Conservation (phyloP, 192 early-diverging fungal species). For the Podila minutissima region DNA sequence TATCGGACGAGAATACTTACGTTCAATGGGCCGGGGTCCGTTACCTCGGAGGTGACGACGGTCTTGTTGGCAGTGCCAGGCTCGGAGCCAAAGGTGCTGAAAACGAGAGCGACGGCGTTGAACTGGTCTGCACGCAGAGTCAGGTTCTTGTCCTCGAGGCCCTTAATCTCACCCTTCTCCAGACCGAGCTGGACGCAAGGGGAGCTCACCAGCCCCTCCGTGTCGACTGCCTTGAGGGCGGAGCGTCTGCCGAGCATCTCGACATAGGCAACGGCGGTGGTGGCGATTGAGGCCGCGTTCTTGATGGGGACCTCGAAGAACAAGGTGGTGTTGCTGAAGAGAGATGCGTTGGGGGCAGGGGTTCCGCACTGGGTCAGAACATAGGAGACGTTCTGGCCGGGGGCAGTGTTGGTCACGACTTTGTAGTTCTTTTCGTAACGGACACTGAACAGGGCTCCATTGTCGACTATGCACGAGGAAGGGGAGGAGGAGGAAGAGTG, state of each 20-base stretch:
- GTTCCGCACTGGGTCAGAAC: conserved; percentile 82
- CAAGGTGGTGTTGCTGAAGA: conserved; percentile 55
- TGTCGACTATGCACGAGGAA: conserved; percentile 33
- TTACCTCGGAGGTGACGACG: conserved; percentile 55
- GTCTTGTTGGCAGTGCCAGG: conserved; percentile 53
- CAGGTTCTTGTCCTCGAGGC: conserved; percentile 52
- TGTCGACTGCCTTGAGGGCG: conserved; percentile 48
- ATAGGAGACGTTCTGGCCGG: conserved; percentile 59
- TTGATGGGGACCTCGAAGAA: conserved; percentile 55
- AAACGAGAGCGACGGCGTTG: conserved; percentile 57
- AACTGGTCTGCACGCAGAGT: conserved; percentile 61
- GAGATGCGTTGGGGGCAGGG: conserved; percentile 51
- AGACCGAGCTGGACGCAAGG: conserved; percentile 59
- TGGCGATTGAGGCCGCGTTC: conserved; percentile 53
- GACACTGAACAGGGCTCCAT: conserved; percentile 69
- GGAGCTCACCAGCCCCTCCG: conserved; percentile 52
- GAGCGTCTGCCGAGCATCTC: conserved; percentile 60
- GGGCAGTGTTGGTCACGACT: conserved; percentile 62
- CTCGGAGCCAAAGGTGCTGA: conserved; percentile 51
- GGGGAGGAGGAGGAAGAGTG: background rate
- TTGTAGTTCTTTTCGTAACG: conserved; percentile 73
- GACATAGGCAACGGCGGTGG: conserved; percentile 54
- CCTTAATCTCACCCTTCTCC: conserved; percentile 17
- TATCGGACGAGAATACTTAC: conserved; percentile 35
- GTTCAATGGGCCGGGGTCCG: conserved; percentile 60